phyloP scores from a whole-genome alignment of 73 alveolate species.

The Paramecium primaurelia region DNA sequence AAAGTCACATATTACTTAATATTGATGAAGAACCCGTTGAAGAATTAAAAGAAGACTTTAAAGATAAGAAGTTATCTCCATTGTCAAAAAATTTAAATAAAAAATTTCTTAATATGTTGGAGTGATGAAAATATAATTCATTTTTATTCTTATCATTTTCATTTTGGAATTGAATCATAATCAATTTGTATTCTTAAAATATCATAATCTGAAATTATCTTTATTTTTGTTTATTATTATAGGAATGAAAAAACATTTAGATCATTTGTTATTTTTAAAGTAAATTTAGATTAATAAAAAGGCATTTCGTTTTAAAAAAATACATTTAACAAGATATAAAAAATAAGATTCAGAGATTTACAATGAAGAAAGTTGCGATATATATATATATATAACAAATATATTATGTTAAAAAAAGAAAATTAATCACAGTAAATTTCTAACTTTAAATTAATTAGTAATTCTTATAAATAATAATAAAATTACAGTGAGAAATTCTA shows the following conservation, averaged over 20 bases:
- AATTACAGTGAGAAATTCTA: background rate
- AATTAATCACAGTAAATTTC: background rate
- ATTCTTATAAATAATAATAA: no score
- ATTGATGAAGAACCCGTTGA: background rate
- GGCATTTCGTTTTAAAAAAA: background rate
- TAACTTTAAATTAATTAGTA: background rate
- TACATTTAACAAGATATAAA: background rate
- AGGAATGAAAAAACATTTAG: background rate
- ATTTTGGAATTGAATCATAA: background rate
- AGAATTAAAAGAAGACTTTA: background rate
- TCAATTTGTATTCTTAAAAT: background rate
- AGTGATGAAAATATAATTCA: background rate
- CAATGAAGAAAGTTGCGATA: background rate
- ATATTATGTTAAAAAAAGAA: background rate
- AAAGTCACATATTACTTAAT: background rate
- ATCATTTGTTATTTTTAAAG: no score
- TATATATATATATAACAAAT: no score
- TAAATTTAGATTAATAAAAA: no score
- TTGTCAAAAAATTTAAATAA: background rate
- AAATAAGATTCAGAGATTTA: background rate
- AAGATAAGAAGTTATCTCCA: background rate
- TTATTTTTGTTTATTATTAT: background rate
- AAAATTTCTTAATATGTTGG: background rate
- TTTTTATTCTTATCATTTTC: background rate
- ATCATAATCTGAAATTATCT: background rate